These are phyloP conservation scores for Colletotrichum navitas DNA, from an alignment of 2,329 filamentous ascomycete genomes.

Conservation along the genomic window DNA sequence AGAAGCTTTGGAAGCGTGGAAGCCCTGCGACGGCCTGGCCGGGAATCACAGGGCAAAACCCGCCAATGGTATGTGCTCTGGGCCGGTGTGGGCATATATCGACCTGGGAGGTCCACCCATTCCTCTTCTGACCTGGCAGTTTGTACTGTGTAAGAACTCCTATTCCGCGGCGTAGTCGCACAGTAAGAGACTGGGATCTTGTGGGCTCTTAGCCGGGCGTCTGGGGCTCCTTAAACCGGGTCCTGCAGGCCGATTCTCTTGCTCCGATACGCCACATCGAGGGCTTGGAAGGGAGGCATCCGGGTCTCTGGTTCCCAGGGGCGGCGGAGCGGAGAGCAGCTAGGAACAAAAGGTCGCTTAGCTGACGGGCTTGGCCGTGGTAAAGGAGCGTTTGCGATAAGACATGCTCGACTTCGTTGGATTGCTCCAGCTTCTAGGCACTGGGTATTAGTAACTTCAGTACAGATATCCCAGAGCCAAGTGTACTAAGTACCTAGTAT, in stretches of 20 bases:
- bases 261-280: conserved; percentile 19
- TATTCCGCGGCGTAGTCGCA: neutral
- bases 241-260: conserved; percentile 7
- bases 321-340: neutral
- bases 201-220: conserved; percentile 20
- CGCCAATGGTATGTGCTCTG: conserved; percentile 13
- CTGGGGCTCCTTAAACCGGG: conserved; percentile 11
- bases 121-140: conserved; percentile 10
- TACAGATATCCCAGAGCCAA: neutral
- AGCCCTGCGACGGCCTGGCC: conserved; percentile 27
- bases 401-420: neutral
- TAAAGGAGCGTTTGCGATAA: neutral
- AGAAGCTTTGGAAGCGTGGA: conserved; percentile 40
- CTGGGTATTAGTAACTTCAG: neutral
- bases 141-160: conserved; percentile 19
- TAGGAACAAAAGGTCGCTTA: conserved; percentile 24
- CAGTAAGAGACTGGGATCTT: conserved; percentile 23
- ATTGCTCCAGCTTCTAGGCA: neutral
- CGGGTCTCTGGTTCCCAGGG: conserved; percentile 29
- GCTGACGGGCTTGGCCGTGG: conserved; percentile 5
- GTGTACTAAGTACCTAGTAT: too few relatives aligned
- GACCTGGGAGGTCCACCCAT: too few relatives aligned
- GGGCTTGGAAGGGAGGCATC: conserved; percentile 20
- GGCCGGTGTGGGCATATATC: conserved; percentile 8
- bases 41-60: conserved; percentile 20